Evolutionary conservation across 148 eudicot genomes (phyloP).

Genomic region (Chenopodium quinoa): DNA sequence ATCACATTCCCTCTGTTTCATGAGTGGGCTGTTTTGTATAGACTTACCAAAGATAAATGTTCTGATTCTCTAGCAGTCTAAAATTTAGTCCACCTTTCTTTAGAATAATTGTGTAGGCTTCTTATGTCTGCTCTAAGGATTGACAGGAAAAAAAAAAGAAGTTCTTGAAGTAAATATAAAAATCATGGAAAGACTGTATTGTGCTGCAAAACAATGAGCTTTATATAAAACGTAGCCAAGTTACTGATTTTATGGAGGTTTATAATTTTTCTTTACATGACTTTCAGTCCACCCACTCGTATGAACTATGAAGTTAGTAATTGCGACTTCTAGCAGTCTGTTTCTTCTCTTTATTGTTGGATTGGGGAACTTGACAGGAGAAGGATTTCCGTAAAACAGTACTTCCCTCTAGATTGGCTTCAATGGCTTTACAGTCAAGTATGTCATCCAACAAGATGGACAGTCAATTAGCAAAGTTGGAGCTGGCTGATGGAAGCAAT

Average conservation of each 20-base stretch:
- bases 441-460: constrained; percentile 32
- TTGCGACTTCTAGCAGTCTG: not conserved
- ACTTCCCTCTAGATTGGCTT: constrained; percentile 55
- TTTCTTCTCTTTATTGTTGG: constrained; percentile 4
- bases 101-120: not conserved
- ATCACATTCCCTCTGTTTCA: not conserved
- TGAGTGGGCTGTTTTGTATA: not conserved
- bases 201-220: not conserved
- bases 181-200: not conserved
- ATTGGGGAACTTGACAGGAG: constrained; percentile 36
- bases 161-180: not conserved
- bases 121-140: not conserved
- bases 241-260: not conserved
- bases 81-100: not conserved
- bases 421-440: constrained; percentile 52
- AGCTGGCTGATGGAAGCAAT: constrained; percentile 68
- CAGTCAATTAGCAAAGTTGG: constrained; percentile 65
- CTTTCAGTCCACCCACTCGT: not conserved
- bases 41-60: not conserved
- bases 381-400: constrained; percentile 55
- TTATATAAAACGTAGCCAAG: not conserved
- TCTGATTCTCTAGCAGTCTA: not conserved
- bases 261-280: not conserved
- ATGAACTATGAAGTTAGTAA: not conserved
- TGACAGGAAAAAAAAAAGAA: not conserved